phyloP scores from a whole-genome alignment of 129 eudicot species.

The Centrapalus pauciflorus region DNA sequence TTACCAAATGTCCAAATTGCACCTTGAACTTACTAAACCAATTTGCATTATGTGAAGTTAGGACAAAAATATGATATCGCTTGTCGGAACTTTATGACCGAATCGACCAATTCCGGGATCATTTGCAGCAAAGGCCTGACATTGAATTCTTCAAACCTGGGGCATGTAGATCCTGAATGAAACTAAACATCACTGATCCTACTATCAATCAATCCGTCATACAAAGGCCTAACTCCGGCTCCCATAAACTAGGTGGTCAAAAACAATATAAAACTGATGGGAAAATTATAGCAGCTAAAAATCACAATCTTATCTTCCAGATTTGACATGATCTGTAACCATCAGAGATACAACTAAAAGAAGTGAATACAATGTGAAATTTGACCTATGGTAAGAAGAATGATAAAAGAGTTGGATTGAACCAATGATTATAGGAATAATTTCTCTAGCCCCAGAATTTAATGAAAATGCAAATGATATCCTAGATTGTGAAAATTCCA shows the following conservation, averaged over 20 bases:
- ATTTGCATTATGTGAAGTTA: background rate
- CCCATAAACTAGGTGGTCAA: background rate
- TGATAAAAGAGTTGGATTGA: background rate
- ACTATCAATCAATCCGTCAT: background rate
- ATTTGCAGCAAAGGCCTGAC: slow-evolving; percentile 1
- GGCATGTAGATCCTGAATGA: background rate
- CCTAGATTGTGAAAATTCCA: background rate
- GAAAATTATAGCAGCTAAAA: background rate
- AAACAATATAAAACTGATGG: background rate
- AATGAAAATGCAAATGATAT: background rate
- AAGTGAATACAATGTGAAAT: background rate
- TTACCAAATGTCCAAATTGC: too few relatives aligned
- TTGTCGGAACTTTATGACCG: background rate
- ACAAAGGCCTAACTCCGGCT: background rate
- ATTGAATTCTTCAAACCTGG: background rate
- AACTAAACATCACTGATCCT: background rate
- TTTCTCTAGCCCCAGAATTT: background rate
- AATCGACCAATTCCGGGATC: background rate
- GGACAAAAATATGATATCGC: background rate
- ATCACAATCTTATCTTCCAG: slow-evolving; percentile 1
- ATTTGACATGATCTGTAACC: background rate
- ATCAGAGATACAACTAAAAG: background rate
- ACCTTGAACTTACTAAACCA: background rate
- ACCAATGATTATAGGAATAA: background rate
- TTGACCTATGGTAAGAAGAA: background rate